Percentiles rank a stretch among this genome's conserved stretches.
Conservation (phyloP, 1,139 yeast genomes). For the Geotrichum australiense region DNA sequence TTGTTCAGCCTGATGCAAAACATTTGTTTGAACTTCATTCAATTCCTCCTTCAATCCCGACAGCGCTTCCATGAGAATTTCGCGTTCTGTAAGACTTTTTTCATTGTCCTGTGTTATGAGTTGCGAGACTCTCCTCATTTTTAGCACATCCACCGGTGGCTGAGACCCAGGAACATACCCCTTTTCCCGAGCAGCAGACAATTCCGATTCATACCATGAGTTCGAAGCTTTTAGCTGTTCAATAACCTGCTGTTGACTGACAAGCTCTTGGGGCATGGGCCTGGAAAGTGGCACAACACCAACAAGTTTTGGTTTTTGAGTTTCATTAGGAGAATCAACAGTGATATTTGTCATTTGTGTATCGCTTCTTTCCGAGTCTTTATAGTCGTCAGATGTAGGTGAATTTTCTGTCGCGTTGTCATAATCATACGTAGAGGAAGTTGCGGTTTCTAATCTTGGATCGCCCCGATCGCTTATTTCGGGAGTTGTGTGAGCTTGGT, state of each 20-base stretch:
- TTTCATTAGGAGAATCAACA: neutral
- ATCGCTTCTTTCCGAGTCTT: constrained; percentile 11
- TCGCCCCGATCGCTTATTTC: neutral
- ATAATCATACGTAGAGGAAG: neutral
- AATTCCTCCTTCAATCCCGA: constrained; percentile 32
- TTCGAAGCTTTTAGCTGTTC: constrained; percentile 32
- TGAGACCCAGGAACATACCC: constrained; percentile 28
- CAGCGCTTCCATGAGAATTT: constrained; percentile 29
- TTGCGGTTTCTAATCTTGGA: neutral
- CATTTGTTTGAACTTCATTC: constrained; percentile 28
- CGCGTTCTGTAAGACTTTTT: constrained; percentile 27
- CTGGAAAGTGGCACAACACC: too few relatives aligned
- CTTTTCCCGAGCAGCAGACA: constrained; percentile 27
- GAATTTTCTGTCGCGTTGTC: too few relatives aligned
- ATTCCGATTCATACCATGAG: constrained; percentile 32
- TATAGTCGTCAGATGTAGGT: constrained; percentile 9
- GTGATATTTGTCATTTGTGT: constrained; percentile 9
- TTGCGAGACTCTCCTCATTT: constrained; percentile 29
- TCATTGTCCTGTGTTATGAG: constrained; percentile 27
- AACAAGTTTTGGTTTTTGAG: neutral
- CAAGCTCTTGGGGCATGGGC: neutral
- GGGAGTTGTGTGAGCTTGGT: neutral
- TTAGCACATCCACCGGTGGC: constrained; percentile 30
- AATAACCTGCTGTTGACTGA: constrained; percentile 5
- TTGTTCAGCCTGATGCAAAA: constrained; percentile 31